Evolutionary conservation across 257 asterid genomes (phyloP), one percentile per base, ranked within the genome.

Genomic region (Eucommia ulmoides): DNA sequence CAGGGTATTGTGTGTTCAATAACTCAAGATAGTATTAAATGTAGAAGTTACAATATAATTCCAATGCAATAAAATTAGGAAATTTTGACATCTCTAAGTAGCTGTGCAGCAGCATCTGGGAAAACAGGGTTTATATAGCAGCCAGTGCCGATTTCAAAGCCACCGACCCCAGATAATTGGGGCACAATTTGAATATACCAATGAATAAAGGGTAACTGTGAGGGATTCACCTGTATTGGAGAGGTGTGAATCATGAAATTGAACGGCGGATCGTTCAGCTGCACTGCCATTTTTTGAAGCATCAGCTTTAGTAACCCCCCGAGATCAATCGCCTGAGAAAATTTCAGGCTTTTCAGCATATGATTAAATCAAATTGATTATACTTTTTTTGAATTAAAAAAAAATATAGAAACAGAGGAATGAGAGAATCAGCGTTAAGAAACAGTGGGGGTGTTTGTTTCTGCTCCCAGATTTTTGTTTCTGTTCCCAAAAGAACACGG

Each of bases 131-230:
- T 91, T 53, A 91, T 81, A 63, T 65, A 68, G 69, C 98, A 91
- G 2, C 98, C 98, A 0, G 77, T 70, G 11, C 83, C 96, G 41
- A 83, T 58, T 74, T 91, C 98, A 35, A 91, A 91, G 19, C 95
- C 98, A 15, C 81, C 98, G 33, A 75, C 49, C 35, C 70, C 74
- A 6, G 74, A 66, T 24, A 91, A 65, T 51, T 85, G 98, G 48
- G 96, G 98, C 59, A 81, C 80, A 45, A 89, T 74, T 72, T 86
- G 98, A 48, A 86, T 59, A 70, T 71, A 91, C 98, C 98, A 91
- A 70, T 85, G 98, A 23, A 65, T 51, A 67, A 58, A 78, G n/a
- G 71, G 60, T 41, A 71, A 44, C 20, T 75, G 33, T 17, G 84
- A 45, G 2, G 81, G 58, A 20, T 75, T 76, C 2, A 54, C 41